Conservation (phyloP, 2,329 filamentous ascomycete species). For the Fusarium austroafricanum region DNA sequence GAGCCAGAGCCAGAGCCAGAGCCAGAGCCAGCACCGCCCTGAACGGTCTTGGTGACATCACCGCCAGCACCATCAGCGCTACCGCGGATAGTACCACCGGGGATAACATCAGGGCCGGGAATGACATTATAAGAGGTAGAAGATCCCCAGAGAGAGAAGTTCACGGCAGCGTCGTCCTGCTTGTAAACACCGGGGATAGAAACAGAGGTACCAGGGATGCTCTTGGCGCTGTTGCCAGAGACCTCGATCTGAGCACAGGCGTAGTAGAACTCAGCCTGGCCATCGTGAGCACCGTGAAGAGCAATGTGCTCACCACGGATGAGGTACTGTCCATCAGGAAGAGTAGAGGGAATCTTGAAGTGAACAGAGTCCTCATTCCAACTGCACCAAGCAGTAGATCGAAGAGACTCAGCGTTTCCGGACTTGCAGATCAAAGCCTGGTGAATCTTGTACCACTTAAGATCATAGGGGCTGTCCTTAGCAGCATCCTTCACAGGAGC, state of each 20-base stretch:
- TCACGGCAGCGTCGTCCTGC: slow-evolving; percentile 18
- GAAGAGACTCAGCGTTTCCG: slow-evolving; percentile 10
- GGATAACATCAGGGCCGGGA: slow-evolving; percentile 16
- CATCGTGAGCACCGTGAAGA: slow-evolving; percentile 34
- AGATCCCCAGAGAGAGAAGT: slow-evolving; percentile 18
- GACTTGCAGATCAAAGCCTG: slow-evolving; percentile 18
- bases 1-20: background rate
- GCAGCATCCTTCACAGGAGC: slow-evolving; percentile 3
- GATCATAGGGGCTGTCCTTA: background rate
- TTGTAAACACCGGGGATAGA: slow-evolving; percentile 25
- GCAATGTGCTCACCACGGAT: slow-evolving; percentile 37
- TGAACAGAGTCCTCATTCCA: slow-evolving; percentile 19
- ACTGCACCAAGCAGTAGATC: slow-evolving; percentile 19
- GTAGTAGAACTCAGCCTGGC: slow-evolving; percentile 38
- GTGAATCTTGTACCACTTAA: slow-evolving; percentile 25
- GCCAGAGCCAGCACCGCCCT: slow-evolving; percentile 4
- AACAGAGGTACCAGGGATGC: slow-evolving; percentile 15
- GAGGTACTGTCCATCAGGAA: slow-evolving; percentile 26
- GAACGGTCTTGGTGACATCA: slow-evolving; percentile 12
- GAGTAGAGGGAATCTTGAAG: slow-evolving; percentile 24
- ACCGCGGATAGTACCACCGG: slow-evolving; percentile 23
- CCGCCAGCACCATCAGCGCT: slow-evolving; percentile 3
- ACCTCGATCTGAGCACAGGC: slow-evolving; percentile 37
- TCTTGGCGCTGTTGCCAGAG: slow-evolving; percentile 19
- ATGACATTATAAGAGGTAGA: slow-evolving; percentile 15